Conservation (phyloP, 2,329 filamentous ascomycete genomes). For the Colletotrichum spinosum region DNA sequence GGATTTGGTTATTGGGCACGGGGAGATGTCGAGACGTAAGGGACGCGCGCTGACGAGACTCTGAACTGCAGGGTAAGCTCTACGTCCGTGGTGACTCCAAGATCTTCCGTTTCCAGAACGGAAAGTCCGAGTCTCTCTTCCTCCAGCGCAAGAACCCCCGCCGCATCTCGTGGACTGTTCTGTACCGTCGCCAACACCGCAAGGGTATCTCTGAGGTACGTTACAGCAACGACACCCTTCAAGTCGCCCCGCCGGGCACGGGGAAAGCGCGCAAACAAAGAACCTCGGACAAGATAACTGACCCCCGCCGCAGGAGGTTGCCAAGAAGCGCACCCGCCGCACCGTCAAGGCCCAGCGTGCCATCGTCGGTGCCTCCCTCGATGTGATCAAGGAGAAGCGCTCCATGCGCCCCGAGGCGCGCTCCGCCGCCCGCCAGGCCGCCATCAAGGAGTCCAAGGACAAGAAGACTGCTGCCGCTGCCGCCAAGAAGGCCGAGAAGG, state of each 20-base stretch:
- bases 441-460: conserved; percentile 98
- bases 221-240: conserved; percentile 33
- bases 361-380: conserved; percentile 98
- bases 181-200: conserved; percentile 99
- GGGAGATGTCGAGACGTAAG: not conserved
- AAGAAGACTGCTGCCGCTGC: conserved; percentile 91
- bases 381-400: conserved; percentile 99
- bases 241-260: too few species aligned
- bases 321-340: conserved; percentile 99
- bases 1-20: not conserved
- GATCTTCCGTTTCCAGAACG: conserved; percentile 99
- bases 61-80: conserved; percentile 86
- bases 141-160: conserved; percentile 99
- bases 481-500: conserved; percentile 99
- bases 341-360: conserved; percentile 99
- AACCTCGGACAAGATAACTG: conserved; percentile 44
- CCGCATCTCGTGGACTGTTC: conserved; percentile 97
- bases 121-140: conserved; percentile 99
- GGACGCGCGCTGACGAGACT: conserved; percentile 43
- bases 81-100: conserved; percentile 99
- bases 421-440: conserved; percentile 85
- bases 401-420: conserved; percentile 94
- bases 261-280: too few species aligned
- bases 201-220: conserved; percentile 99
- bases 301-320: conserved; percentile 83